Base-by-base conservation (phyloP, 306 rosid species). In the Corylus heterophylla region DNA sequence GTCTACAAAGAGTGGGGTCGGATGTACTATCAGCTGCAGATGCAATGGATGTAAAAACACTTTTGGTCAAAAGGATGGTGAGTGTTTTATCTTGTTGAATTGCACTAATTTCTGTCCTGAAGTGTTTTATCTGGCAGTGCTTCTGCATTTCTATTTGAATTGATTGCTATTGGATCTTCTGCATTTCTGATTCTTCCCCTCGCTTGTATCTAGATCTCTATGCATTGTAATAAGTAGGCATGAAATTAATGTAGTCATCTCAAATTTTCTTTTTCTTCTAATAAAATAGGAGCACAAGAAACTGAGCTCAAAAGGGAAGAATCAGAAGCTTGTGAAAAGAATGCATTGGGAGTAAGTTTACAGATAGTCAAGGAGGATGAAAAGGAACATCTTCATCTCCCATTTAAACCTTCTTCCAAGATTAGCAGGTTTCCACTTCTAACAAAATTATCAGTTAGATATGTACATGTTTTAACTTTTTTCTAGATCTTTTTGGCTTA, bases 11-110 rank as follows among this genome's bases (percentile, higher is more conserved):
- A 92, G 91, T 20, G 93, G 94, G 73, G 94, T 90, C 17, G 97
- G 98, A 83, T 94, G 98, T 84, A 89, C 97, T 70, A 70, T 86
- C 80, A 66, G 79, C 81, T 94, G 97, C 82, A 86, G 92, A 87
- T 94, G 98, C 67, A 90, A 85, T 83, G 96, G 96, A 27, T 94
- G 98, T 80, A 88, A 87, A 83, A 94, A 94, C 58, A 77, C 87
- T 35, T 86, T 76, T 79, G 98, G 98, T 63, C 89, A 86, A 85
- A 94, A 88, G 83, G 94, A 92, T 80, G 97, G 97, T 92, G 73
- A 85, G 92, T 79, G 37, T 13, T 71, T 37, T 63, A 71, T 45
- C 52, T 56, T 71, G 47, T 49, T 59, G 29, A 29, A 4, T 62
- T 48, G 62, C 74, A 79, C 48, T n/a, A 20, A 42, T 76, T 39